Evolutionary conservation across 2,329 filamentous ascomycete genomes (phyloP), one percentile per base, ranked within the genome.

Genomic region (Phoma sp.): DNA sequence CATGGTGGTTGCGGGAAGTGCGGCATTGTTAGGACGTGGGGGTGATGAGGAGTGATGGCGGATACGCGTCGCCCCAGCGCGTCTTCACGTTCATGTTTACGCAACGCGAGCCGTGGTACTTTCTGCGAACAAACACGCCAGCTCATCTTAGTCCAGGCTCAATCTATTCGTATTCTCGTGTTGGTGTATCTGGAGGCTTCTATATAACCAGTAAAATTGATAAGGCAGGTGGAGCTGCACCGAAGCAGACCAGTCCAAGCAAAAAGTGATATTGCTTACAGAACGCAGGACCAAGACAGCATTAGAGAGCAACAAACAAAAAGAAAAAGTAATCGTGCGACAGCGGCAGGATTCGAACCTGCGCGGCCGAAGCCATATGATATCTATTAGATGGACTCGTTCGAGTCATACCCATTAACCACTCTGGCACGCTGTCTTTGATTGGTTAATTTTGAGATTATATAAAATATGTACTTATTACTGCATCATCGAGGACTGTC

Each of bases 391-490:
- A 47, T 45, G 37, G 22, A 45, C 44, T 55, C 55, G 48, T 68
- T 66, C 64, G 64, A 68, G 64, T 65, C 64, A 64, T 63, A 68
- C 64, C 54, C 64, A 63, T 68, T 57, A 57, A 57, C 55, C 55
- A 57, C 55, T 57, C 55, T 57, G 55, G 50, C 55, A 57, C 49
- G 15, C 5, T 25, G 55, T 48, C 55, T 57, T 39, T 53, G 55
- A 57, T 57, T 53, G 50, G 50, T 37, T 43, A 13, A 12, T 21
- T 1, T 12, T 10, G 7, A 22, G 6, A 21, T 0, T 3, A 17
- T 2, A 13, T 4, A 4, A 6, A 17, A 1, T 29, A 25, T 37
- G 29, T 37, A 29, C 6, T 37, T 37, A 17, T 19, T 10, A 10
- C 6, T 21, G 2, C 2, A 4, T 9, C 5, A 19, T 6, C 19